Conservation (phyloP, 495 filamentous ascomycete genomes). For the Tuber indicum region DNA sequence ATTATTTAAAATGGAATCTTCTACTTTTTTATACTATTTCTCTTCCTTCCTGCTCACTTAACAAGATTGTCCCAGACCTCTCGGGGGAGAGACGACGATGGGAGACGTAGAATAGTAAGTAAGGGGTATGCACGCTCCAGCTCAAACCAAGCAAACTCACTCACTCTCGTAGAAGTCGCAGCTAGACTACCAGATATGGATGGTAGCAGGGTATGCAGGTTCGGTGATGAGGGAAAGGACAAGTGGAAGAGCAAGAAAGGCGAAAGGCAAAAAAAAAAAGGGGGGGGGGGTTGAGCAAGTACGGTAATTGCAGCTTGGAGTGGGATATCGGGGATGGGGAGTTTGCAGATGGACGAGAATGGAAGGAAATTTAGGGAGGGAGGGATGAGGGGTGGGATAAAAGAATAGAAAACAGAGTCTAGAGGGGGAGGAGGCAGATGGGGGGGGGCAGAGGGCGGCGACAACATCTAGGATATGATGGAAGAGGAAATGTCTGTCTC, state of each 20-base stretch:
- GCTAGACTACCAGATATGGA: conserved; percentile 22
- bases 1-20: conserved; percentile 14
- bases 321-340: not conserved
- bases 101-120: conserved; percentile 18
- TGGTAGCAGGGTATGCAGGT: conserved; percentile 3
- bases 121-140: conserved; percentile 27
- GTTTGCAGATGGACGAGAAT: conserved; percentile 5
- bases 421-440: conserved; percentile 17
- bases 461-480: conserved; percentile 13
- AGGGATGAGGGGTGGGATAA: conserved; percentile 5
- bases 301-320: not conserved
- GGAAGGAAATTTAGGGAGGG: conserved; percentile 6
- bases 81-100: conserved; percentile 14
- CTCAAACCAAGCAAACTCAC: conserved; percentile 17
- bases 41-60: conserved; percentile 2
- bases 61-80: conserved; percentile 12
- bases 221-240: conserved; percentile 7
- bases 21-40: conserved; percentile 12
- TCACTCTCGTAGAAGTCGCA: conserved; percentile 29
- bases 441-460: conserved; percentile 16
- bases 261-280: not conserved
- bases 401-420: not conserved
- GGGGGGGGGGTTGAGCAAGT: conserved; percentile 9
- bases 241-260: conserved; percentile 13
- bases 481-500: conserved; percentile 13